Evolutionary conservation across 148 eudicot genomes (phyloP).

Genomic region (Hydrangea macrophylla): DNA sequence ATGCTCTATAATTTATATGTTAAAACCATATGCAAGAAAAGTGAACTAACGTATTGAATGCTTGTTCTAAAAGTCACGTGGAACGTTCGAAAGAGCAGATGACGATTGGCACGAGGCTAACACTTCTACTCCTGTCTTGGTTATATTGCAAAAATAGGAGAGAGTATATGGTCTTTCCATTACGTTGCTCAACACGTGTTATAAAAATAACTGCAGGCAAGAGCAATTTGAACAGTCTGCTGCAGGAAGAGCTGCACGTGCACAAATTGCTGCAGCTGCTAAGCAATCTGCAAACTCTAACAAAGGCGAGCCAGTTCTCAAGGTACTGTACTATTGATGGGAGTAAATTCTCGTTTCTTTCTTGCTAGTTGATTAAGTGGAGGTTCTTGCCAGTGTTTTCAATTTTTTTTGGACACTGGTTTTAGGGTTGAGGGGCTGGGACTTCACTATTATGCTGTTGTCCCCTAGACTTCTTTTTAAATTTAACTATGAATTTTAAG

Average conservation of each 20-base stretch:
- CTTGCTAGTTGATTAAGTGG: not conserved
- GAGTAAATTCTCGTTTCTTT: not conserved
- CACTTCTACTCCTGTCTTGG: not conserved
- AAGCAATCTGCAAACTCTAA: slow-evolving; percentile 56
- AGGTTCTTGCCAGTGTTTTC: not conserved
- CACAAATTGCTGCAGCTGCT: slow-evolving; percentile 69
- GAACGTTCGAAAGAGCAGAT: not conserved
- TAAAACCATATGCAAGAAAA: not conserved
- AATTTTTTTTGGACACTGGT: not conserved
- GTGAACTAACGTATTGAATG: not conserved
- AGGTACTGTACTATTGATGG: slow-evolving; percentile 35
- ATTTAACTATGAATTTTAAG: not conserved
- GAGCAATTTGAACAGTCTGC: slow-evolving; percentile 78
- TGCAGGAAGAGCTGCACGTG: slow-evolving; percentile 81
- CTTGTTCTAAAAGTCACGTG: not conserved
- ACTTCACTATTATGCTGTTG: not conserved
- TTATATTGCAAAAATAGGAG: not conserved
- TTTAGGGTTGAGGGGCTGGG: not conserved
- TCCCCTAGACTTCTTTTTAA: not conserved
- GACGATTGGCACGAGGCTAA: not conserved
- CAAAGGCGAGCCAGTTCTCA: slow-evolving; percentile 80
- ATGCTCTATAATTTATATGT: not conserved
- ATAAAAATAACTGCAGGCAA: slow-evolving; percentile 48
- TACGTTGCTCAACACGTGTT: not conserved
- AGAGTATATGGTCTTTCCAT: too few relatives aligned